phyloP scores from a whole-genome alignment of 371 early-diverging fungal species.

The Umbelopsis sp. region DNA sequence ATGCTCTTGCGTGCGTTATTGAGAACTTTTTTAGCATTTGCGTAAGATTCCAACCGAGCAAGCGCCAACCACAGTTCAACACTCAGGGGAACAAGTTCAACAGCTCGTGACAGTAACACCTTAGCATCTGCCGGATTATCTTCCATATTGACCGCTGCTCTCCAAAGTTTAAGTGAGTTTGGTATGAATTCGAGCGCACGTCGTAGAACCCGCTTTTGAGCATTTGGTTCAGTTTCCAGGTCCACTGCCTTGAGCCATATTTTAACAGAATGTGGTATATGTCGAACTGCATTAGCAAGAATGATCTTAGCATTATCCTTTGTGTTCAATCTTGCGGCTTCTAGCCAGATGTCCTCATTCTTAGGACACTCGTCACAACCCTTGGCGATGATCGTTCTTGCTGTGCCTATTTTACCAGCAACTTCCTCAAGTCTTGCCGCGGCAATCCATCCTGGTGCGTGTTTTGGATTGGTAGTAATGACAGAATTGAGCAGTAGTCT shows the following conservation, averaged over 20 bases:
- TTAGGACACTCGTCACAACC: conserved; percentile 95
- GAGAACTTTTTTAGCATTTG: conserved; percentile 88
- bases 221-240: conserved; percentile 77
- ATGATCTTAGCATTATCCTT: conserved; percentile 87
- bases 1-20: conserved; percentile 86
- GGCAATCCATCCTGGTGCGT: conserved; percentile 98
- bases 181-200: conserved; percentile 94
- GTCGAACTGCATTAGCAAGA: conserved; percentile 88
- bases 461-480: conserved; percentile 90
- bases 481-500: conserved; percentile 87
- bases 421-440: conserved; percentile 96
- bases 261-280: conserved; percentile 89
- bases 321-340: conserved; percentile 87
- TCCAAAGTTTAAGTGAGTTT: conserved; percentile 92
- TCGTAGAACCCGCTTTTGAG: conserved; percentile 87
- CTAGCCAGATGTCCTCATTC: conserved; percentile 96
- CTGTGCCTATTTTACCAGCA: conserved; percentile 82
- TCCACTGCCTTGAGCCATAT: conserved; percentile 93
- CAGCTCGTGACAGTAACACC: conserved; percentile 88
- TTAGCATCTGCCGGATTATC: conserved; percentile 92
- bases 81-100: conserved; percentile 88
- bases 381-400: conserved; percentile 84
- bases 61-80: conserved; percentile 96
- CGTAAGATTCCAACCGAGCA: conserved; percentile 87
- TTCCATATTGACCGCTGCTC: conserved; percentile 88